Evolutionary conservation across 768 basidiomycete genomes (phyloP), one percentile per base, ranked within the genome.

Genomic region (Cantharellus anzutake): DNA sequence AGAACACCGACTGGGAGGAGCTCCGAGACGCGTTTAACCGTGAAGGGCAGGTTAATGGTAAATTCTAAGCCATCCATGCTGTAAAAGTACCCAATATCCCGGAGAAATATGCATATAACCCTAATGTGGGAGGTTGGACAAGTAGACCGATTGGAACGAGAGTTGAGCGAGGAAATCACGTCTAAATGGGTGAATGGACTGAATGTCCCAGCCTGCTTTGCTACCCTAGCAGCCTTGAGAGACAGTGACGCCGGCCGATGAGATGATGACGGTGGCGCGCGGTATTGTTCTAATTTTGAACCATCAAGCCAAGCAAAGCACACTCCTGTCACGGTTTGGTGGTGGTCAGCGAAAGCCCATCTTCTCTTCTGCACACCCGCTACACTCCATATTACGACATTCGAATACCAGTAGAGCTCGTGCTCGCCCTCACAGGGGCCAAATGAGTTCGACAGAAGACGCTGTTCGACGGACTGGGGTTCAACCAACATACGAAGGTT

Each of bases 11-110:
- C 82, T 1, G 88, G 88, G 60, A 74, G 75, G 29, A 87, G 71
- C 3, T 87, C 80, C 86, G 86, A 89, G 1, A 84, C 87, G 62
- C 75, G 79, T 42, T 82, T 76, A 2, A 87, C 84, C 60, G 86
- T 77, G 66, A 91, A 91, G 0, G 88, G 88, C 3, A 91, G 71
- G 38, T 83, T 78, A 67, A 88, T 83, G 1, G 84, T 84, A 65
- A 82, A 86, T 64, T 87, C 82, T 41, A 76, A 66, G 3, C 87
- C 87, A 62, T 84, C 83, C 63, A 75, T 72, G 59, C 86, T 70
- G 65, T 79, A 86, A 59, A 89, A 79, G 67, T 78, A 82, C 58
- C 80, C 84, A 51, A 84, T 77, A 66, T 79, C 83, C 35, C 87
- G 78, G 34, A 90, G 70, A 67, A 91, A 89, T 51, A 91, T 75